Evolutionary conservation across 129 eudicot species (phyloP).

Genomic region (Logfia minima): DNA sequence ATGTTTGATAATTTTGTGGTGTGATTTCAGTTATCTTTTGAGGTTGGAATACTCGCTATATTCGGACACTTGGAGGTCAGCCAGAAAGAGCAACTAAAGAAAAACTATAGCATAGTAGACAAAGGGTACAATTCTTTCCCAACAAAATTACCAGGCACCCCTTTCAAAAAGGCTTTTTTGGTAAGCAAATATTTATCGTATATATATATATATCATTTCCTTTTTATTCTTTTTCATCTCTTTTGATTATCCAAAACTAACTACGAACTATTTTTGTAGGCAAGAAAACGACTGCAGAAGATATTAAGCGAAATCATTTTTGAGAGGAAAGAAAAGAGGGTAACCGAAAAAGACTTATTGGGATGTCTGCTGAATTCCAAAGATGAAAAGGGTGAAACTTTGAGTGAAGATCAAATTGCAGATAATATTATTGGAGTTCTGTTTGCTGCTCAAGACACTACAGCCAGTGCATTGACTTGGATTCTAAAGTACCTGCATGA

Average conservation of each 20-base stretch:
- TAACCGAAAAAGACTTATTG: constrained; percentile 37
- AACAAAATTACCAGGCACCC: constrained; percentile 56
- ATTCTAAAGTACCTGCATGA: constrained; percentile 55
- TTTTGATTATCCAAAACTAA: neutral
- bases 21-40: constrained; percentile 48
- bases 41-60: constrained; percentile 56
- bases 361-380: constrained; percentile 46
- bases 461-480: constrained; percentile 65
- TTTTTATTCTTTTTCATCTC: neutral
- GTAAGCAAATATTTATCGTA: constrained; percentile 32
- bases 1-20: neutral
- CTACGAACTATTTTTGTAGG: constrained; percentile 27
- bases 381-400: constrained; percentile 39
- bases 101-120: constrained; percentile 50
- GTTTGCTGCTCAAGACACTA: constrained; percentile 66
- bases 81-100: constrained; percentile 47
- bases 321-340: constrained; percentile 48
- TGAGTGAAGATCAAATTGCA: constrained; percentile 51
- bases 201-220: neutral
- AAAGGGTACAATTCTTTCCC: constrained; percentile 62
- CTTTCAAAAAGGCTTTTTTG: constrained; percentile 48
- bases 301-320: constrained; percentile 40
- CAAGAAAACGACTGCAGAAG: constrained; percentile 47
- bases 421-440: constrained; percentile 64
- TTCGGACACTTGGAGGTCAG: constrained; percentile 53